Conservation (phyloP, 1,139 yeast genomes). For the Yamadazyma triangularis region DNA sequence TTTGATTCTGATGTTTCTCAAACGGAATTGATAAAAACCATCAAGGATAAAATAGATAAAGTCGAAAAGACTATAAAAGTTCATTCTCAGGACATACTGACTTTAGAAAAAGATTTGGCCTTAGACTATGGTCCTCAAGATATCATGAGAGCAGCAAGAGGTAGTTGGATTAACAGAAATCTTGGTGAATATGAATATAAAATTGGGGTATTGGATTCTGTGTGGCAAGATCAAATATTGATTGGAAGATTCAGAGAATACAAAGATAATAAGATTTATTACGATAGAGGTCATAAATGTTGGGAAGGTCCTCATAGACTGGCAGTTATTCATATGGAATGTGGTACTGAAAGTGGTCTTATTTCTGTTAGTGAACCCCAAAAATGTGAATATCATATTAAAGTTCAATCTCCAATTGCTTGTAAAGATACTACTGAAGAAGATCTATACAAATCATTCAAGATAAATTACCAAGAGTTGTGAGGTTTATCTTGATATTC, state of each 20-base stretch:
- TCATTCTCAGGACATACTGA: conserved; percentile 10
- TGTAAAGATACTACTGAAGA: conserved; percentile 43
- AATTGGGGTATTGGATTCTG: conserved; percentile 53
- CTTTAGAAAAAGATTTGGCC: conserved; percentile 16
- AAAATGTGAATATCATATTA: conserved; percentile 73
- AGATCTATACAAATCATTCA: conserved; percentile 22
- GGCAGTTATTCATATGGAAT: conserved; percentile 58
- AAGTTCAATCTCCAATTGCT: conserved; percentile 64
- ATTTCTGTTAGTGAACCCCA: conserved; percentile 79
- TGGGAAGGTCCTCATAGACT: conserved; percentile 94
- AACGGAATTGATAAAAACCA: not conserved
- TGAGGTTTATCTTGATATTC: conserved; percentile 6
- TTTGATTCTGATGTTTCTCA: not conserved
- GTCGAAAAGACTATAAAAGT: too few relatives aligned
- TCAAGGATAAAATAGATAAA: not conserved
- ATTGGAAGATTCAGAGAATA: conserved; percentile 46
- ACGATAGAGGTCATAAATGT: conserved; percentile 70
- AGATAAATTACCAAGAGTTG: conserved; percentile 22
- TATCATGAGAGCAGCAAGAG: conserved; percentile 55
- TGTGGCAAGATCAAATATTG: conserved; percentile 56
- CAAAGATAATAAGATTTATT: conserved; percentile 36
- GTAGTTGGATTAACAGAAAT: conserved; percentile 42
- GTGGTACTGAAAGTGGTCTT: conserved; percentile 60
- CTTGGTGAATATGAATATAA: conserved; percentile 72
- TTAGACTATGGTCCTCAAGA: conserved; percentile 58